These are phyloP conservation scores for Grigorovia humatica DNA, from an alignment of 805 yeast species.

Conservation along the genomic window DNA sequence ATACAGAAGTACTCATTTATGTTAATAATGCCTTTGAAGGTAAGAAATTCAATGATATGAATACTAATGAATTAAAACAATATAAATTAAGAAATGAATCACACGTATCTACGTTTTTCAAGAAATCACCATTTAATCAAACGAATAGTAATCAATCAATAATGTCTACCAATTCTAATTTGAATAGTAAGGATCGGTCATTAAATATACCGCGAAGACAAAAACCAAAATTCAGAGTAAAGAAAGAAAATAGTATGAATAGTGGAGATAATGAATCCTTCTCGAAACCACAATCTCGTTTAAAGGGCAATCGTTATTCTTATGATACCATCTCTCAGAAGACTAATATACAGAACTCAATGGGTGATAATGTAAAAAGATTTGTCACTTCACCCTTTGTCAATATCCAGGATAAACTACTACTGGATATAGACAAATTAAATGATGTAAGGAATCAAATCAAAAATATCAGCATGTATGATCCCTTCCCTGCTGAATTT, in stretches of 20 bases:
- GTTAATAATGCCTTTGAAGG: neutral
- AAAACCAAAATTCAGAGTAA: neutral
- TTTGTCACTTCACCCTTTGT: conserved; percentile 15
- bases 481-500: conserved; percentile 34
- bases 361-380: neutral
- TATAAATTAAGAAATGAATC: neutral
- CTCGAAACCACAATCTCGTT: neutral
- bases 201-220: neutral
- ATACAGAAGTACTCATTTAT: conserved; percentile 1
- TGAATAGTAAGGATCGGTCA: neutral
- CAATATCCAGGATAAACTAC: conserved; percentile 31
- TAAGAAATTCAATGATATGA: neutral
- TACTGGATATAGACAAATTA: conserved; percentile 77
- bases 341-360: neutral
- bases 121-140: neutral
- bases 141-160: neutral
- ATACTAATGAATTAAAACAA: neutral
- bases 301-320: neutral
- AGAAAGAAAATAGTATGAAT: neutral
- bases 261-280: neutral
- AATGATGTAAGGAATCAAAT: conserved; percentile 65
- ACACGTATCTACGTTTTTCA: neutral
- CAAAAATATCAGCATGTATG: conserved; percentile 33
- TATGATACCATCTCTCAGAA: neutral
- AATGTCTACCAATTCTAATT: neutral